Conservation (phyloP, 2,329 filamentous ascomycete genomes). For the Aspergillaceae sp. region DNA sequence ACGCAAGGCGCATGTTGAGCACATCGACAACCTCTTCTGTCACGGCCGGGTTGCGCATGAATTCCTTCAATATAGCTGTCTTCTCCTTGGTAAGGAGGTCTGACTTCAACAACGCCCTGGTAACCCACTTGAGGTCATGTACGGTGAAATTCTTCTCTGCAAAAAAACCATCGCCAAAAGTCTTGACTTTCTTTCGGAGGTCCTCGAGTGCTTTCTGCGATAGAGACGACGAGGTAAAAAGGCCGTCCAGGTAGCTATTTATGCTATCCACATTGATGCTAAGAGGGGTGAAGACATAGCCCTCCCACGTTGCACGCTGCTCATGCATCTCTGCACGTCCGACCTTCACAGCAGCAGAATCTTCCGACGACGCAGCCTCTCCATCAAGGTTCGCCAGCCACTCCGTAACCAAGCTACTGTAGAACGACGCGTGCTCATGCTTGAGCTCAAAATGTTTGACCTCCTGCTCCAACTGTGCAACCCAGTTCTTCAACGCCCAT, state of each 20-base stretch:
- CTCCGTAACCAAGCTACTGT: slow-evolving; percentile 48
- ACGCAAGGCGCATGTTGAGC: slow-evolving; percentile 47
- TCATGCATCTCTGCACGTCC: slow-evolving; percentile 48
- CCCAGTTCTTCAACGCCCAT: slow-evolving; percentile 39
- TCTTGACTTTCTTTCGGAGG: slow-evolving; percentile 32
- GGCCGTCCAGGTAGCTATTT: slow-evolving; percentile 40
- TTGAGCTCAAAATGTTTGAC: slow-evolving; percentile 45
- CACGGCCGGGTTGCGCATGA: slow-evolving; percentile 42
- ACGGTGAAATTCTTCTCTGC: slow-evolving; percentile 31
- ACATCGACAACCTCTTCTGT: slow-evolving; percentile 49
- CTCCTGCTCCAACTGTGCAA: slow-evolving; percentile 40
- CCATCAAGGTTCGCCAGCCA: slow-evolving; percentile 39
- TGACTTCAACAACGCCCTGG: slow-evolving; percentile 42
- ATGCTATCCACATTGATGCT: slow-evolving; percentile 42
- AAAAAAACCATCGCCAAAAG: slow-evolving; percentile 26
- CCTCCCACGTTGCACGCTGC: slow-evolving; percentile 48
- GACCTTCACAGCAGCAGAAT: slow-evolving; percentile 29
- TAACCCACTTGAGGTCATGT: slow-evolving; percentile 36
- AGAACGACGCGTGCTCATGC: slow-evolving; percentile 49
- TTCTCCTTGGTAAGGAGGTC: slow-evolving; percentile 48
- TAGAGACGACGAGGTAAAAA: slow-evolving; percentile 41
- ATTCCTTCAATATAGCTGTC: slow-evolving; percentile 42
- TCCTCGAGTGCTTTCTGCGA: slow-evolving; percentile 36
- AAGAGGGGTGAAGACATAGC: slow-evolving; percentile 43
- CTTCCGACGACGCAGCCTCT: slow-evolving; percentile 8